phyloP scores from a whole-genome alignment of 2,329 filamentous ascomycete genomes.

The Cytospora piceicola region DNA sequence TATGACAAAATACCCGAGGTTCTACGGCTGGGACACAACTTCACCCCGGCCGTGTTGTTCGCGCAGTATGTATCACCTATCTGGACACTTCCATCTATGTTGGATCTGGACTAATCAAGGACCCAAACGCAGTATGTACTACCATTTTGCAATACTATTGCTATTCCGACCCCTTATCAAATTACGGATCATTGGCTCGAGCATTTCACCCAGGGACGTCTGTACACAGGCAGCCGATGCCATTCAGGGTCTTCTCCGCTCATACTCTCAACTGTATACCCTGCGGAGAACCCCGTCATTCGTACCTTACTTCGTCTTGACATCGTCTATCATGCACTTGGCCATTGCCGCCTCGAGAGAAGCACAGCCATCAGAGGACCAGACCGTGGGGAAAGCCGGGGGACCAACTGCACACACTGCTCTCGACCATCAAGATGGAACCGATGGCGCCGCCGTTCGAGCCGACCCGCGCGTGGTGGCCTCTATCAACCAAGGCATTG shows the following conservation, averaged over 20 bases:
- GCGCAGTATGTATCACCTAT: conserved; percentile 63
- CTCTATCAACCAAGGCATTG: conserved; percentile 57
- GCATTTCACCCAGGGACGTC: conserved; percentile 66
- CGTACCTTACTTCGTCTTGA: conserved; percentile 65
- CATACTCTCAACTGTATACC: conserved; percentile 63
- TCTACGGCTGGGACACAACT: conserved; percentile 67
- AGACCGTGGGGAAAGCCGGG: conserved; percentile 26
- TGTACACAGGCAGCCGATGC: conserved; percentile 66
- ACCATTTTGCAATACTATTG: conserved; percentile 71
- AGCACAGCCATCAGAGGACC: not conserved
- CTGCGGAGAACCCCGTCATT: conserved; percentile 63
- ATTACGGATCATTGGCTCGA: conserved; percentile 63
- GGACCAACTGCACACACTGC: no score
- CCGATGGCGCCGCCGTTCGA: not conserved
- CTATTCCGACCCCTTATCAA: conserved; percentile 75
- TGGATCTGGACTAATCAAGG: conserved; percentile 22
- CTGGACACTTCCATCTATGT: not conserved
- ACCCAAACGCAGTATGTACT: conserved; percentile 61
- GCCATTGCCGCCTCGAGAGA: conserved; percentile 51
- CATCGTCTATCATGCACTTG: conserved; percentile 63
- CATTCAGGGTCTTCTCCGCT: conserved; percentile 59
- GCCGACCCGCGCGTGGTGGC: conserved; percentile 48
- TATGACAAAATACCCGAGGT: conserved; percentile 69
- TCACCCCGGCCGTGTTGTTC: conserved; percentile 73
- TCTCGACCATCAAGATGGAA: not conserved